Evolutionary conservation across 2,329 filamentous ascomycete genomes (phyloP).

Genomic region (Trichoderma guizhouense): DNA sequence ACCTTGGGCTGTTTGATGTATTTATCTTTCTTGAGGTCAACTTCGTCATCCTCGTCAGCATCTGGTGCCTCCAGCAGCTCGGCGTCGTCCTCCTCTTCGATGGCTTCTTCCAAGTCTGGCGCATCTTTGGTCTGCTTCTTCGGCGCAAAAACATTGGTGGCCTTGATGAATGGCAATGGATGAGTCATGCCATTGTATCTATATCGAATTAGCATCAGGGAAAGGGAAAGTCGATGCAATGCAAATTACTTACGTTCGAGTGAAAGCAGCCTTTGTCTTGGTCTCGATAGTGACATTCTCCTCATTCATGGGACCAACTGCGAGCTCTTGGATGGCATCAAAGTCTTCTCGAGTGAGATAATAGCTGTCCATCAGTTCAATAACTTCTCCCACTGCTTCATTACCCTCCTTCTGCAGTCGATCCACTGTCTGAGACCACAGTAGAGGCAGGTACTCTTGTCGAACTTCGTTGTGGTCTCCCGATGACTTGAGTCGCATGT

Average conservation of each 20-base stretch:
- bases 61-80: constrained; percentile 56
- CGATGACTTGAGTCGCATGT: constrained; percentile 89
- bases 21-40: constrained; percentile 91
- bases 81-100: constrained; percentile 86
- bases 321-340: constrained; percentile 87
- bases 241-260: constrained; percentile 64
- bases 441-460: constrained; percentile 85
- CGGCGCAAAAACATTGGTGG: constrained; percentile 68
- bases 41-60: constrained; percentile 69
- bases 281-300: constrained; percentile 73
- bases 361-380: constrained; percentile 95
- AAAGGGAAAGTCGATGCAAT: not conserved
- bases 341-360: constrained; percentile 93
- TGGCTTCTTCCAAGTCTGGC: constrained; percentile 92
- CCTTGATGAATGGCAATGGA: constrained; percentile 94
- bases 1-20: constrained; percentile 89
- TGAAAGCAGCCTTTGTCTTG: constrained; percentile 86
- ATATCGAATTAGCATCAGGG: constrained; percentile 16
- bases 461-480: constrained; percentile 91
- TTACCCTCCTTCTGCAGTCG: constrained; percentile 75
- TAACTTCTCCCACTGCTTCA: constrained; percentile 76
- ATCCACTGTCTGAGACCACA: constrained; percentile 79
- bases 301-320: constrained; percentile 79
- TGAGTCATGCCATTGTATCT: constrained; percentile 86
- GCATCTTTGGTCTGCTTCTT: constrained; percentile 71